Conservation (phyloP, 2,329 filamentous ascomycete species). For the Ophiostoma triangulosporum region DNA sequence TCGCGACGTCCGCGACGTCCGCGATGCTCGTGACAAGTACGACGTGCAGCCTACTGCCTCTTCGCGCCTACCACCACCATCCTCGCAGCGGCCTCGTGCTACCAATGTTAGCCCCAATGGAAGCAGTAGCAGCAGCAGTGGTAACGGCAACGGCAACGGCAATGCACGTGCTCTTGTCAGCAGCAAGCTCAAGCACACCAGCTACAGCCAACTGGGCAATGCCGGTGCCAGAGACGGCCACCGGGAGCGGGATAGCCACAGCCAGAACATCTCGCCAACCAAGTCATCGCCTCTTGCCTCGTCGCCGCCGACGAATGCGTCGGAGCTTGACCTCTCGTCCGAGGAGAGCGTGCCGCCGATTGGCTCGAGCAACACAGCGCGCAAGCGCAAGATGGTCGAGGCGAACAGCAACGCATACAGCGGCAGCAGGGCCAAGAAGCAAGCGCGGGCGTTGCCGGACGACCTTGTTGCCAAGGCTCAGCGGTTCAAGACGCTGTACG, state of each 20-base stretch:
- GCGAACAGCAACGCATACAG: conserved; percentile 4
- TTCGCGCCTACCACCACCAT: not conserved
- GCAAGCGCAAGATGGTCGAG: conserved; percentile 30
- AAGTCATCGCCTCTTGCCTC: conserved; percentile 55
- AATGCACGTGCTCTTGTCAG: not conserved
- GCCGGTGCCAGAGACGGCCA: not conserved
- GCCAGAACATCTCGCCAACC: conserved; percentile 35
- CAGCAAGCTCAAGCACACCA: not conserved
- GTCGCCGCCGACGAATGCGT: conserved; percentile 51
- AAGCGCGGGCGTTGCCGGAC: conserved; percentile 24
- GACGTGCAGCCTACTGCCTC: not conserved
- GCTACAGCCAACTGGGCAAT: not conserved
- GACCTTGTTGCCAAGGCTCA: conserved; percentile 40
- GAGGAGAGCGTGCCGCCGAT: conserved; percentile 17
- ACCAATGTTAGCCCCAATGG: conserved; percentile 32
- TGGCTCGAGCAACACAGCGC: conserved; percentile 17
- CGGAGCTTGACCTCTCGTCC: conserved; percentile 37
- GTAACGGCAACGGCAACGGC: not conserved
- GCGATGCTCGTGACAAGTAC: not conserved
- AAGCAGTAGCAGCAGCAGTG: conserved; percentile 8
- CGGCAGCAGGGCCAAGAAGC: conserved; percentile 11
- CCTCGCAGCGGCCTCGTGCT: conserved; percentile 1
- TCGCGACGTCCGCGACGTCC: not conserved
- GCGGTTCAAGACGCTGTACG: conserved; percentile 42
- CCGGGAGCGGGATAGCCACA: no score